Percentiles rank a stretch among this genome's conserved stretches.
phyloP scores from a whole-genome alignment of 768 basidiomycete species.

The Mycena maculata region DNA sequence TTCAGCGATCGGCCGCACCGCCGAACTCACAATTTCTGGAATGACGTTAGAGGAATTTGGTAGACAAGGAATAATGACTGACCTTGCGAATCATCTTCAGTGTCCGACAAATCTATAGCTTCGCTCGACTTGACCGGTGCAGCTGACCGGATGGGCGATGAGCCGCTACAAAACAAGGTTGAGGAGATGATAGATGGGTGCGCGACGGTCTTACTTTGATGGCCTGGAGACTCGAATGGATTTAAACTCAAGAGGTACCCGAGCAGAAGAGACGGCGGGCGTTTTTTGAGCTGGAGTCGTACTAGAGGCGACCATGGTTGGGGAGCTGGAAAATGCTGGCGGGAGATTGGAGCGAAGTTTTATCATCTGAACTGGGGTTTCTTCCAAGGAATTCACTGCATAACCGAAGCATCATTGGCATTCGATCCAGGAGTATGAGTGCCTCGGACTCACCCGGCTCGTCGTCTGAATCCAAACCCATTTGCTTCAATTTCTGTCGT shows the following conservation, averaged over 20 bases:
- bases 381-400: neutral
- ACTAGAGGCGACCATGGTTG: slow-evolving; percentile 23
- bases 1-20: too few relatives aligned
- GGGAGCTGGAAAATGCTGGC: slow-evolving; percentile 31
- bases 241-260: slow-evolving; percentile 41
- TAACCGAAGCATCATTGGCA: neutral
- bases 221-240: slow-evolving; percentile 25
- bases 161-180: slow-evolving; percentile 3
- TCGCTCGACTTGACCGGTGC: slow-evolving; percentile 4
- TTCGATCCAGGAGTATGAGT: neutral
- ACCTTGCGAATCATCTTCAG: slow-evolving; percentile 57
- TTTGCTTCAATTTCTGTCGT: slow-evolving; percentile 37
- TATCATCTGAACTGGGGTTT: slow-evolving; percentile 2
- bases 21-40: slow-evolving; percentile 30
- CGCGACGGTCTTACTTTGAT: neutral
- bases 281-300: slow-evolving; percentile 7
- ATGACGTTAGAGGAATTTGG: neutral
- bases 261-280: slow-evolving; percentile 21
- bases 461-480: slow-evolving; percentile 19
- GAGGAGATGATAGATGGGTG: neutral
- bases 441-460: slow-evolving; percentile 17
- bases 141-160: neutral
- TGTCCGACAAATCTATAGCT: slow-evolving; percentile 27
- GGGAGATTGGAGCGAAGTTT: neutral
- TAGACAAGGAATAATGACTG: neutral